Percentiles rank a stretch among this genome's conserved stretches.
These are phyloP conservation scores for Puccinellia tenuiflora DNA, from an alignment of 176 grass and related monocot genomes.

Conservation along the genomic window DNA sequence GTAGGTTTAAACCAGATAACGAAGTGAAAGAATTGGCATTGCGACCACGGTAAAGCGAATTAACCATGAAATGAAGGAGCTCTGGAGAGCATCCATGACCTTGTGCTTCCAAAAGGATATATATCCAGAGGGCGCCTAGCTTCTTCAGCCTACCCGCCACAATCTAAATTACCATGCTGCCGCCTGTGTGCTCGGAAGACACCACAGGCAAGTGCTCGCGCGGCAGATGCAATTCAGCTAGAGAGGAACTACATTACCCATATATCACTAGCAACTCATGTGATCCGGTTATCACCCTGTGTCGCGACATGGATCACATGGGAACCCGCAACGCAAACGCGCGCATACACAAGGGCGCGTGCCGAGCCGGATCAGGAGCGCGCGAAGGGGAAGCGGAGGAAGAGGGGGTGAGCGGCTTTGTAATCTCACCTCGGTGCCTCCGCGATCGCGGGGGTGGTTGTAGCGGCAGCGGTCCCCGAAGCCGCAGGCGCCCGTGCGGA, in stretches of 20 bases:
- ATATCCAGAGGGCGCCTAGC: not conserved
- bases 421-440: conserved; percentile 53
- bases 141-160: not conserved
- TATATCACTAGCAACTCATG: not conserved
- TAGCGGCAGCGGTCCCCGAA: conserved; percentile 92
- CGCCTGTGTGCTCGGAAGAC: not conserved
- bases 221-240: not conserved
- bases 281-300: not conserved
- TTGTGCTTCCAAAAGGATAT: not conserved
- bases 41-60: not conserved
- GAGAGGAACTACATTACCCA: conserved; percentile 34
- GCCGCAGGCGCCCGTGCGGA: conserved; percentile 80
- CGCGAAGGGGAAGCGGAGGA: not conserved
- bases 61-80: not conserved
- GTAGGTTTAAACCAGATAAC: conserved; percentile 10
- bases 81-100: not conserved
- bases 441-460: conserved; percentile 81
- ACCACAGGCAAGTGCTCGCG: not conserved
- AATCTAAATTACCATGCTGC: not conserved
- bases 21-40: not conserved
- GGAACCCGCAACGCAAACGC: not conserved
- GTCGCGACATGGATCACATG: not conserved
- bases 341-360: not conserved
- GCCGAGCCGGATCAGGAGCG: conserved; percentile 15
- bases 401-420: too few relatives aligned